These are phyloP conservation scores for Falciphora oryzae DNA, from an alignment of 2,329 filamentous ascomycete genomes.

Conservation along the genomic window DNA sequence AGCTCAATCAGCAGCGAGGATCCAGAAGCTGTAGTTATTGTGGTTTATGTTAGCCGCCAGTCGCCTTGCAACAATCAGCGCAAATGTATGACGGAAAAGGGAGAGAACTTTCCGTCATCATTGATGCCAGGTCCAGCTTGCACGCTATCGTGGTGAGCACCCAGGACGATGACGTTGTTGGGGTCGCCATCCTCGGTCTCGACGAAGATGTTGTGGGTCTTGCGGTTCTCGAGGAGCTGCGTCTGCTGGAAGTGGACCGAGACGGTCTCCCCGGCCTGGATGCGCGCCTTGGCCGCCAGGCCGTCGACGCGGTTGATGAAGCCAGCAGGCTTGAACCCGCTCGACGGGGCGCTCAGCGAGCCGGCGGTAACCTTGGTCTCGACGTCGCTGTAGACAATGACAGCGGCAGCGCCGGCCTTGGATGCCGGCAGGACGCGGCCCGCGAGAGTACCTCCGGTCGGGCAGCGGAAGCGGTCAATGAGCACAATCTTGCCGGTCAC, in stretches of 20 bases:
- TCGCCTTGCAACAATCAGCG: no score
- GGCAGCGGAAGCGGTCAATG: constrained; percentile 33
- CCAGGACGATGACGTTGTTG: constrained; percentile 60
- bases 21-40: constrained; percentile 3
- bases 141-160: constrained; percentile 60
- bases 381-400: constrained; percentile 53
- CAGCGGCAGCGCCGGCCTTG: constrained; percentile 41
- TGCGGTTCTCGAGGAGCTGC: constrained; percentile 31
- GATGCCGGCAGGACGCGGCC: constrained; percentile 49
- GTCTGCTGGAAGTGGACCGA: constrained; percentile 8
- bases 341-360: constrained; percentile 8
- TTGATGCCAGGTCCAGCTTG: constrained; percentile 67
- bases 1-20: constrained; percentile 10
- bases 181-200: constrained; percentile 55
- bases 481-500: constrained; percentile 35
- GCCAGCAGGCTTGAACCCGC: constrained; percentile 5
- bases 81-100: background rate
- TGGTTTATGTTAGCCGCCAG: background rate
- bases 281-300: constrained; percentile 4
- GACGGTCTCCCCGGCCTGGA: constrained; percentile 17
- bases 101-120: constrained; percentile 53
- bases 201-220: constrained; percentile 56
- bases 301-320: constrained; percentile 10
- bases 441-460: constrained; percentile 29
- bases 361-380: constrained; percentile 35